Evolutionary conservation across 169 alveolate genomes (phyloP).

Genomic region (Plasmodium gonderi): DNA sequence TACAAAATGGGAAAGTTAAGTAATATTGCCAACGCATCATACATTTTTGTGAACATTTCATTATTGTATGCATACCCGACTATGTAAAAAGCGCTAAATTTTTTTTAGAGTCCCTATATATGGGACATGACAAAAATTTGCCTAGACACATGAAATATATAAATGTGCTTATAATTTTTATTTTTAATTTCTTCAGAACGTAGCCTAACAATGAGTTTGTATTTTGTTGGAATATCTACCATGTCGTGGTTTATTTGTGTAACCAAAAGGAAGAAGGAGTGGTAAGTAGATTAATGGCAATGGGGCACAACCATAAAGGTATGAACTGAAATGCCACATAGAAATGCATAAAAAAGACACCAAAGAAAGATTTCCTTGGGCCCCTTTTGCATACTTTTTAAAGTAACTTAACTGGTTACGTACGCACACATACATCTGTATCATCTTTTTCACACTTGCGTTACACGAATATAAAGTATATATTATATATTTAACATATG

Average conservation of each 20-base stretch:
- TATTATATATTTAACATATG: no score
- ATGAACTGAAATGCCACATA: background rate
- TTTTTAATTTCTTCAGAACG: conserved; percentile 46
- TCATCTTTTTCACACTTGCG: no score
- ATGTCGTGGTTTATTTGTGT: conserved; percentile 59
- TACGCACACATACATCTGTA: no score
- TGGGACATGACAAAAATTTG: background rate
- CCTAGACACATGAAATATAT: background rate
- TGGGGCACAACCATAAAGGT: background rate
- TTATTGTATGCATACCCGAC: background rate
- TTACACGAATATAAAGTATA: no score
- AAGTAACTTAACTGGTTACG: no score
- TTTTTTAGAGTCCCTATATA: background rate
- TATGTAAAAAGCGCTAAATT: background rate
- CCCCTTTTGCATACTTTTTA: no score
- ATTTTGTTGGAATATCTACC: conserved; percentile 53
- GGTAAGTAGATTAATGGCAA: conserved; percentile 51
- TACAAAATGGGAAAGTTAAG: conserved; percentile 20
- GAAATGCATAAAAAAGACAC: background rate
- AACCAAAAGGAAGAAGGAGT: conserved; percentile 66
- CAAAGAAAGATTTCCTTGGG: no score
- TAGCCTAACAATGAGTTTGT: conserved; percentile 55
- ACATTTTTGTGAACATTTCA: background rate
- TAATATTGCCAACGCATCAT: background rate
- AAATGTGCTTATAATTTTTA: background rate